Evolutionary conservation across 2,329 filamentous ascomycete species (phyloP), one percentile per base, ranked within the genome.

Genomic region (Cladosporium phlei): DNA sequence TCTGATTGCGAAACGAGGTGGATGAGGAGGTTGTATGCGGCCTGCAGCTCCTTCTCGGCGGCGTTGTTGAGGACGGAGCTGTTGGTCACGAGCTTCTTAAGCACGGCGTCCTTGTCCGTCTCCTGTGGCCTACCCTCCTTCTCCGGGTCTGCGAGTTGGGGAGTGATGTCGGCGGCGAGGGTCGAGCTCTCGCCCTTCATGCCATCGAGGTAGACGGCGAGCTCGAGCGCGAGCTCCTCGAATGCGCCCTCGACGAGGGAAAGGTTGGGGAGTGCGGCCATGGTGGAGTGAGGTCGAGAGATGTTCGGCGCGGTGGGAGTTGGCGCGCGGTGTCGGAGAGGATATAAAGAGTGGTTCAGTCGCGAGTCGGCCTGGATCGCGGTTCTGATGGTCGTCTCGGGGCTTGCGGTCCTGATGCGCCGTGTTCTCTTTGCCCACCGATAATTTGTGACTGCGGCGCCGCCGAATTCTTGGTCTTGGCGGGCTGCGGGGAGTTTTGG

Each of bases 21-120:
- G 64, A 97, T 84, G 67, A 98, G 84, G 59, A 97, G 85, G 74
- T 98, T 97, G 74, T 96, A 96, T 52, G 91, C 88, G 50, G 91
- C 85, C 51, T 88, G 90, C 68, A 96, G 93, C 70, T 97, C 91
- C 79, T 93, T 94, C 78, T 98, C 93, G 49, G 91, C 88, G 47
- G 89, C 87, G 53, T 79, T 78, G 70, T 90, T 95, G 65, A 98
- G 76, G 40, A 78, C 79, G 44, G 78, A 71, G 44, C 88, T 88
- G 48, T 86, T 86, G 56, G 83, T 81, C 52, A 97, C 87, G 55
- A 98, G 77, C 77, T 89, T 90, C 75, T 90, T 86, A 48, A 98
- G 78, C 35, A 88, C 83, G 56, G 94, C 89, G 73, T 89, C 88
- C 62, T 82, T 80, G 71, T 90, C 80, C 69, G 76, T 73, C 58